Percentiles rank a stretch among this genome's conserved stretches.
These are phyloP conservation scores for Chloropicon primus DNA, from an alignment of 139 green algal genomes.

Conservation along the genomic window DNA sequence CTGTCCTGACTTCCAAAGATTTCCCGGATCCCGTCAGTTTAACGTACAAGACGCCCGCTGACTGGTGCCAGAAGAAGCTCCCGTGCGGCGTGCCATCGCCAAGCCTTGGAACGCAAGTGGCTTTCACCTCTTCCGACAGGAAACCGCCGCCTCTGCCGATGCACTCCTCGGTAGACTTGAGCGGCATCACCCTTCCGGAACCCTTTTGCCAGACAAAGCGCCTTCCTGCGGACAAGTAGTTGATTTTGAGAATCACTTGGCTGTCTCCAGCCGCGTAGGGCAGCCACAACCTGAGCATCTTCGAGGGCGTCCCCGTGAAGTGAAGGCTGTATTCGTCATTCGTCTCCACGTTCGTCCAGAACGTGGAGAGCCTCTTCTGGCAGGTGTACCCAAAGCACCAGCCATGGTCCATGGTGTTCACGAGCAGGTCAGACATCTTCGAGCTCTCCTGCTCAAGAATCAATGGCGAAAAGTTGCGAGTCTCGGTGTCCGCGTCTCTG, in stretches of 20 bases:
- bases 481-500: conserved; percentile 35
- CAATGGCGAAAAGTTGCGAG: conserved; percentile 37
- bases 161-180: not conserved
- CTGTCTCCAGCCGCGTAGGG: not conserved
- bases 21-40: not conserved
- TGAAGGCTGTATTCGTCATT: not conserved
- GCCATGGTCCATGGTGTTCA: conserved; percentile 32
- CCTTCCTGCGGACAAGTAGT: conserved; percentile 10
- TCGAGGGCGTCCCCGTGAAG: conserved; percentile 11
- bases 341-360: conserved; percentile 6
- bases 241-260: conserved; percentile 9
- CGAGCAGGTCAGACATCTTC: conserved; percentile 14
- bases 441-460: conserved; percentile 16
- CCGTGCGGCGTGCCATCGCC: conserved; percentile 1
- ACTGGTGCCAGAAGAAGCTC: conserved; percentile 12
- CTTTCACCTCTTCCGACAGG: not conserved
- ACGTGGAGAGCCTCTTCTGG: conserved; percentile 18
- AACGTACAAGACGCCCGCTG: not conserved
- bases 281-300: not conserved
- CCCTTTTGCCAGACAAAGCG: conserved; percentile 7
- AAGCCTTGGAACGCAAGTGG: not conserved
- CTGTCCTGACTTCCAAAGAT: conserved; percentile 7
- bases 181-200: not conserved
- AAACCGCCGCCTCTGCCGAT: not conserved
- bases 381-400: conserved; percentile 40